Conservation (phyloP, 148 eudicot genomes). For the Pouteria glomerata region DNA sequence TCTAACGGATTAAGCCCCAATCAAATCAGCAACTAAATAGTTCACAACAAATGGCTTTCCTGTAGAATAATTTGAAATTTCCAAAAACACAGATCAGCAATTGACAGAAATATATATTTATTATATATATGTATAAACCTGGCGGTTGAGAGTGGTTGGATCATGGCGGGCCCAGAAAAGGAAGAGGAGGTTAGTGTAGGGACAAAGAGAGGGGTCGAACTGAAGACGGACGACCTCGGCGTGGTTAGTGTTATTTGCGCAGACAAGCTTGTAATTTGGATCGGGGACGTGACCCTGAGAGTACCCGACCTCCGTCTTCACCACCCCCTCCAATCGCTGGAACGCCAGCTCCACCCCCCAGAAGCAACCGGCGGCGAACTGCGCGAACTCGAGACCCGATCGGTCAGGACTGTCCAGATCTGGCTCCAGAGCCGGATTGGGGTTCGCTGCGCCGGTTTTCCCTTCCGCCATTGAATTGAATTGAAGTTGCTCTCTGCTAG, state of each 20-base stretch:
- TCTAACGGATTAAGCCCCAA: too few species aligned
- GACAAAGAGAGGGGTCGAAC: constrained; percentile 74
- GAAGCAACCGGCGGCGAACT: constrained; percentile 92
- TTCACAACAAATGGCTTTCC: too few species aligned
- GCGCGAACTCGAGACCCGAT: constrained; percentile 72
- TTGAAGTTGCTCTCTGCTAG: background rate
- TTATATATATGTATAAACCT: constrained; percentile 29
- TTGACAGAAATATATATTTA: background rate
- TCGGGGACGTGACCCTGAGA: constrained; percentile 73
- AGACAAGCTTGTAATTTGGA: constrained; percentile 62
- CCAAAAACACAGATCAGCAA: background rate
- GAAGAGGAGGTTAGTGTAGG: constrained; percentile 49
- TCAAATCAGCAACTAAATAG: too few species aligned
- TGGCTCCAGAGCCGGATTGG: constrained; percentile 61
- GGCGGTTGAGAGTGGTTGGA: constrained; percentile 90
- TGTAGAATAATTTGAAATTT: too few species aligned
- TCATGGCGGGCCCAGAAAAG: constrained; percentile 85
- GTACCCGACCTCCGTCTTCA: constrained; percentile 84
- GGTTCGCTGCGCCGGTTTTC: constrained; percentile 7
- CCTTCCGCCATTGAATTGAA: constrained; percentile 12
- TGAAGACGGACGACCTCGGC: constrained; percentile 78
- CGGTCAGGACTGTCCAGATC: constrained; percentile 47
- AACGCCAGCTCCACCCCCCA: constrained; percentile 94
- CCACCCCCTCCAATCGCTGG: constrained; percentile 75
- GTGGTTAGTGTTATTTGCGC: constrained; percentile 71